phyloP scores from a whole-genome alignment of 306 rosid genomes.

The Cucurbita maxima region DNA sequence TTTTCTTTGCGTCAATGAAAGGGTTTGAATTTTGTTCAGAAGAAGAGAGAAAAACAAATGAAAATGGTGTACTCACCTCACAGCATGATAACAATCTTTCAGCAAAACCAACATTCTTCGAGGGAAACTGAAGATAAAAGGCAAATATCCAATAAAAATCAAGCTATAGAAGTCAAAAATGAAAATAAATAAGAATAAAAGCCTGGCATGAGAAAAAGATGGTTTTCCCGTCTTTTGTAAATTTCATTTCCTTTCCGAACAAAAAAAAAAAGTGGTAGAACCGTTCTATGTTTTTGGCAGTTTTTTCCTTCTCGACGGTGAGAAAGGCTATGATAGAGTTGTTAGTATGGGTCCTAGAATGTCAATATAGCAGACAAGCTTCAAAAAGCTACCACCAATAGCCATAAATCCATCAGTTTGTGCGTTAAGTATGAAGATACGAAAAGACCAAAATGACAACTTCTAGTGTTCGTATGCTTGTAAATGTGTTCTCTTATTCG shows the following conservation, averaged over 20 bases:
- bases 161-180: neutral
- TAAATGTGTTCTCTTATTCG: neutral
- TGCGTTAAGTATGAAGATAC: neutral
- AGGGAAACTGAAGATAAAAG: conserved; percentile 37
- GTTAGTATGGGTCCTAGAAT: neutral
- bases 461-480: neutral
- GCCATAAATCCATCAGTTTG: neutral
- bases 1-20: neutral
- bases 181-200: neutral
- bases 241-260: neutral
- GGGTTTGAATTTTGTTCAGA: neutral
- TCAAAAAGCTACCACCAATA: neutral
- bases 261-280: neutral
- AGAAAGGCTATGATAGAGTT: neutral
- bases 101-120: conserved; percentile 45
- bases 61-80: conserved; percentile 40
- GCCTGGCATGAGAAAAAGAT: neutral
- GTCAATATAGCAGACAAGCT: neutral
- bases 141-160: neutral
- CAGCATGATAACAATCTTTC: conserved; percentile 68
- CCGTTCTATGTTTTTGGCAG: neutral
- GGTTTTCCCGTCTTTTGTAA: neutral
- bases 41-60: neutral
- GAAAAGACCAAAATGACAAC: neutral
- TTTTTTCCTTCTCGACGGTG: neutral